Evolutionary conservation across 2,329 filamentous ascomycete genomes (phyloP), one percentile per base, ranked within the genome.

Genomic region (Aschersonia sp.): DNA sequence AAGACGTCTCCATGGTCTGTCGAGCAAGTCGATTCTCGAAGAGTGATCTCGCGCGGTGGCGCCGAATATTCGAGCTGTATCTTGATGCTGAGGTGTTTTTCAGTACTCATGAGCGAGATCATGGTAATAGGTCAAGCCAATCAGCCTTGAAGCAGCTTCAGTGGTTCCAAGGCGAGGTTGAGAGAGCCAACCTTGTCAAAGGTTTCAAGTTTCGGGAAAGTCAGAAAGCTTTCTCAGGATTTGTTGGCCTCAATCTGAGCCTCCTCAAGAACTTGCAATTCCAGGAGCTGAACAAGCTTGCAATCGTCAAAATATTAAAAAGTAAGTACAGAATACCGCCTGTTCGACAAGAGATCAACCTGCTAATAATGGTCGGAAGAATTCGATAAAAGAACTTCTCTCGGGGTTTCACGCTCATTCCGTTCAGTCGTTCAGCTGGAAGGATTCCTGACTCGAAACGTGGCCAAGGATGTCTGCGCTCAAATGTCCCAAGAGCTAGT

Each of bases 211-310:
- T 84, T 44, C 68, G 75, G 30, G 73, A 81, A 46, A 88, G 85
- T 54, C 69, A 71, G 29, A 59, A 68, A 7, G 82, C 86, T 1
- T 76, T 88, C 45, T 67, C 75, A 47, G 73, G 73, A 30, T 94
- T 94, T 57, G 65, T 90, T 51, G 68, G 73, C 44, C 72, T 94
- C 55, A 94, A 94, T 59, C 69, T 77, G 30, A 74, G 78, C 46
- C 72, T 94, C n/a, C 70, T 94, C n/a, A 81, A 81, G 51, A 83
- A 84, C 46, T 71, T 94, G 53, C 81, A 82, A 50, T 94, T 94
- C 55, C 85, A 89, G 57, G 87, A 92, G 59, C 80, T 94, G 53
- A 94, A 94, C 57, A 77, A 78, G 53, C 75, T 75, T 32, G 87
- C 87, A 1, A 78, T 92, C 56, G 70, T 69, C 35, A 94, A 94